Evolutionary conservation across 768 basidiomycete genomes (phyloP).

Genomic region (Dacryopinax primogenitus): DNA sequence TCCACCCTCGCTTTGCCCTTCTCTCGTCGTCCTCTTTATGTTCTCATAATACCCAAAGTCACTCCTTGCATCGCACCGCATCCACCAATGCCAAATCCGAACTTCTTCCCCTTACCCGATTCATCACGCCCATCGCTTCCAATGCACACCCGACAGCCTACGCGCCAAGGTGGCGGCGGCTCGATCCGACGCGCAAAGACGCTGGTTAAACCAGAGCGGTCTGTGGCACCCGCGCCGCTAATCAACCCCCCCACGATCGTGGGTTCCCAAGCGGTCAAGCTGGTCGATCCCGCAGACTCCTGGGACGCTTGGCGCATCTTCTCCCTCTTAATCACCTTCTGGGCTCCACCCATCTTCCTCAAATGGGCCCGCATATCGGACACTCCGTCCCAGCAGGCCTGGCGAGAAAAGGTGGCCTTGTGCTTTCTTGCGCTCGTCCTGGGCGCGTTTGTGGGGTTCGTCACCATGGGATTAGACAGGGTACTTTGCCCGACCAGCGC

Average conservation of each 20-base stretch:
- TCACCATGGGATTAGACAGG: slow-evolving; percentile 86
- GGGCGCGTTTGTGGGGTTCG: slow-evolving; percentile 73
- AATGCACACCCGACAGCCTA: slow-evolving; percentile 45
- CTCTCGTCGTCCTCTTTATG: not conserved
- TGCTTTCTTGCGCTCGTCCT: slow-evolving; percentile 74
- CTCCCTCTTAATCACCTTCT: slow-evolving; percentile 69
- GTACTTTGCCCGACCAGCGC: slow-evolving; percentile 67
- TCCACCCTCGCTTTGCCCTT: not conserved
- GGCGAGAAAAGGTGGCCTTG: slow-evolving; percentile 93
- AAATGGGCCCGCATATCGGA: slow-evolving; percentile 35
- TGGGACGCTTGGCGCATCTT: slow-evolving; percentile 69
- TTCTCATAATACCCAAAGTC: not conserved
- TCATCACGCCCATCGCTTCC: slow-evolving; percentile 34
- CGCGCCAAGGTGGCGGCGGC: slow-evolving; percentile 22
- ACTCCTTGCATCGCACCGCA: not conserved
- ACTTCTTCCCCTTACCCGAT: slow-evolving; percentile 8
- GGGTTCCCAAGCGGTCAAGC: slow-evolving; percentile 27
- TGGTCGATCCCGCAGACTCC: slow-evolving; percentile 17
- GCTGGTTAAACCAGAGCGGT: slow-evolving; percentile 86
- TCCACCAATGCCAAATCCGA: not conserved
- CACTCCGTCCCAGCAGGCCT: slow-evolving; percentile 67
- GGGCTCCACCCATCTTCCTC: slow-evolving; percentile 75
- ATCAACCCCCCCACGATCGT: slow-evolving; percentile 63
- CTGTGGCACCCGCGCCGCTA: slow-evolving; percentile 85
- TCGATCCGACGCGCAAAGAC: slow-evolving; percentile 86